Evolutionary conservation across 306 rosid genomes (phyloP).

Genomic region (Glycine soja): DNA sequence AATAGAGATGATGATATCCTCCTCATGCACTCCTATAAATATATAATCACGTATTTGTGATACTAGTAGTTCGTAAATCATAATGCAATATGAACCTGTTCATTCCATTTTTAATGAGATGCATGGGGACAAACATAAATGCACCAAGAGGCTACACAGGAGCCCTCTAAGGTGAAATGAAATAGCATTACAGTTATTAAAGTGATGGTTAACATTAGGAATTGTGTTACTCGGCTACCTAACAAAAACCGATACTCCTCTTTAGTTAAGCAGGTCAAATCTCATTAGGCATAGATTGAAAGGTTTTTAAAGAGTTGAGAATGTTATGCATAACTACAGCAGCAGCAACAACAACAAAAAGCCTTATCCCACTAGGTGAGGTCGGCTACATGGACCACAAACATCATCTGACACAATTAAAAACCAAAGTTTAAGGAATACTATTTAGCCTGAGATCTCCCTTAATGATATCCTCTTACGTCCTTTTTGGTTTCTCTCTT

Average conservation of each 20-base stretch:
- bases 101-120: conserved; percentile 12
- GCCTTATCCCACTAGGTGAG: too few relatives aligned
- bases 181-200: neutral
- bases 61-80: conserved; percentile 15
- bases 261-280: conserved; percentile 22
- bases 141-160: conserved; percentile 5
- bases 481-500: too few relatives aligned
- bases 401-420: too few relatives aligned
- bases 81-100: conserved; percentile 14
- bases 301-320: conserved; percentile 18
- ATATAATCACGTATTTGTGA: neutral
- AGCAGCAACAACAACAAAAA: too few relatives aligned
- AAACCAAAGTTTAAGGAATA: too few relatives aligned
- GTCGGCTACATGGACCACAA: too few relatives aligned
- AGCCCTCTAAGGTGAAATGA: conserved; percentile 3
- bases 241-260: too few relatives aligned
- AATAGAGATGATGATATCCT: conserved; percentile 31
- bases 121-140: neutral
- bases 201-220: neutral
- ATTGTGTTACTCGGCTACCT: neutral
- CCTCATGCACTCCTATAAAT: conserved; percentile 18
- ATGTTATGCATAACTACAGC: neutral
- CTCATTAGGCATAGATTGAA: neutral
- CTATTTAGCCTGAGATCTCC: too few relatives aligned
- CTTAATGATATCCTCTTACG: too few relatives aligned